Percentiles rank a stretch among this genome's conserved stretches.
Evolutionary conservation across 2,329 filamentous ascomycete species (phyloP).

Genomic region (Cladosporium sp.): DNA sequence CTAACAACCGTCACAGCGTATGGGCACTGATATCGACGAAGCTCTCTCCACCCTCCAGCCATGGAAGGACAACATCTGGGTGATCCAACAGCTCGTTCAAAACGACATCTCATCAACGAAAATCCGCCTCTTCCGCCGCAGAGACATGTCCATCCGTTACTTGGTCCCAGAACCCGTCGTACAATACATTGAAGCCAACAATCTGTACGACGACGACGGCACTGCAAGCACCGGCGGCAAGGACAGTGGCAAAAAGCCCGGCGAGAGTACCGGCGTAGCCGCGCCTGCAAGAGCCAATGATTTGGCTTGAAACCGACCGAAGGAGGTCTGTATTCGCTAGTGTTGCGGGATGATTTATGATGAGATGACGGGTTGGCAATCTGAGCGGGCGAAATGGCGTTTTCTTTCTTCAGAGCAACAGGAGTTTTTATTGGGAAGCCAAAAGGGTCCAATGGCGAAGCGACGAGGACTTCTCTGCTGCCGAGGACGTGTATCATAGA

Average conservation of each 20-base stretch:
- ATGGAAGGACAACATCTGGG: slow-evolving; percentile 81
- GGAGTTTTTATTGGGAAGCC: background rate
- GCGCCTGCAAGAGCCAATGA: slow-evolving; percentile 8
- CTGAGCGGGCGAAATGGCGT: slow-evolving; percentile 5
- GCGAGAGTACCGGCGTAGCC: slow-evolving; percentile 23
- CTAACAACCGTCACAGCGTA: slow-evolving; percentile 72
- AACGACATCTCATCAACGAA: slow-evolving; percentile 80
- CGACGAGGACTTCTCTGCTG: background rate
- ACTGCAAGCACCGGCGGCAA: slow-evolving; percentile 22
- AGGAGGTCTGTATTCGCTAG: background rate
- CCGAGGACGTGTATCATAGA: slow-evolving; percentile 5
- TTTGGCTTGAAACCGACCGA: background rate
- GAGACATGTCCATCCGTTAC: slow-evolving; percentile 79
- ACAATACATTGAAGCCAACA: slow-evolving; percentile 40
- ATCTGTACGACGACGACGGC: slow-evolving; percentile 35
- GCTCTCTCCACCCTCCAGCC: slow-evolving; percentile 74
- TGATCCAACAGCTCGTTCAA: slow-evolving; percentile 82
- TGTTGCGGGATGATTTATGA: slow-evolving; percentile 11
- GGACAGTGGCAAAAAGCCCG: slow-evolving; percentile 25
- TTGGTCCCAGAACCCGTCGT: slow-evolving; percentile 69
- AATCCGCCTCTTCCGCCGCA: slow-evolving; percentile 73
- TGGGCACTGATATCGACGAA: slow-evolving; percentile 83
- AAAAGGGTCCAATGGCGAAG: too few species aligned
- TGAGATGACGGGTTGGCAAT: slow-evolving; percentile 9
- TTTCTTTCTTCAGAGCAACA: background rate